Conservation (phyloP, 169 alveolate species). For the Plasmodium gonderi region DNA sequence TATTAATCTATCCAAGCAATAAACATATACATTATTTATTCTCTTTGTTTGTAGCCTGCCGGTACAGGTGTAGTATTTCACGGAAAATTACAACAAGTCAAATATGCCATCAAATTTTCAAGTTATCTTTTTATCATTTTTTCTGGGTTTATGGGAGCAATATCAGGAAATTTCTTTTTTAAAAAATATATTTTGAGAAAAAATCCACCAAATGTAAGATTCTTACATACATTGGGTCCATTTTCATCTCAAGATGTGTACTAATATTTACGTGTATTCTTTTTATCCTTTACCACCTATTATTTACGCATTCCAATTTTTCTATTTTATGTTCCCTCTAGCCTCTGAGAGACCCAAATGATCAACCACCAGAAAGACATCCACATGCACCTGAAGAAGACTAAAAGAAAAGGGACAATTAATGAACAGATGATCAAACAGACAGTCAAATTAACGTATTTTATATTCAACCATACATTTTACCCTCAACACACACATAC, state of each 20-base stretch:
- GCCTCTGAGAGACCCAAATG: constrained; percentile 73
- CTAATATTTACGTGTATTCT: neutral
- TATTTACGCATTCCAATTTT: neutral
- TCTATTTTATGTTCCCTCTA: neutral
- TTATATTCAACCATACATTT: no score
- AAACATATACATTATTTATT: neutral
- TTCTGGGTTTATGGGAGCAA: constrained; percentile 85
- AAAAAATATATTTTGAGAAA: constrained; percentile 78
- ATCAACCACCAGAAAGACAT: constrained; percentile 63
- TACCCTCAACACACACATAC: no score
- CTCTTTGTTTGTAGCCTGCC: constrained; percentile 76
- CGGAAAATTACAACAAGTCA: constrained; percentile 77
- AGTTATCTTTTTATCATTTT: constrained; percentile 81
- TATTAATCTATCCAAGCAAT: no score
- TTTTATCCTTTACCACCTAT: neutral
- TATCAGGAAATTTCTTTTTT: constrained; percentile 83
- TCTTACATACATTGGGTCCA: neutral
- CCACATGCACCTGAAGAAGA: constrained; percentile 75
- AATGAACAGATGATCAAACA: neutral
- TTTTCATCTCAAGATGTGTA: neutral
- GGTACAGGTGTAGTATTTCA: constrained; percentile 86
- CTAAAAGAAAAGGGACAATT: neutral
- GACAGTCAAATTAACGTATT: no score
- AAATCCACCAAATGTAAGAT: constrained; percentile 85
- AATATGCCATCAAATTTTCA: constrained; percentile 79